Percentiles rank a stretch among this genome's conserved stretches.
phyloP scores from a whole-genome alignment of 257 asterid genomes.

The Henckelia pumila region DNA sequence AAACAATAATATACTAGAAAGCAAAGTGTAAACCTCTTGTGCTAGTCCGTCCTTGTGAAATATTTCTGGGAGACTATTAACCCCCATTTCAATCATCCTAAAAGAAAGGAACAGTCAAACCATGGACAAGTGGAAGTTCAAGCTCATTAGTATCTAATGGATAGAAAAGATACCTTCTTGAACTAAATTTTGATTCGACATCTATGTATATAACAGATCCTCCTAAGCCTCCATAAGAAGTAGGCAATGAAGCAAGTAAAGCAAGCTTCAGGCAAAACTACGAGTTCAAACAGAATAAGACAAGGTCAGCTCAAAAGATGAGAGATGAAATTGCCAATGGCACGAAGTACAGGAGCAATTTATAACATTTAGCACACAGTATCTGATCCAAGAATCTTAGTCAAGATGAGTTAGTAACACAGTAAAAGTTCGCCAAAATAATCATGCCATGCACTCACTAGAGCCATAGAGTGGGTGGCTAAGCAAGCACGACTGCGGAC shows the following conservation, averaged over 20 bases:
- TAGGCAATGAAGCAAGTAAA: conserved; percentile 74
- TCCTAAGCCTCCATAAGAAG: conserved; percentile 75
- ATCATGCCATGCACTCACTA: too few species aligned
- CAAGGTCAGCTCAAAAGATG: conserved; percentile 21
- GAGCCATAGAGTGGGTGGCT: too few species aligned
- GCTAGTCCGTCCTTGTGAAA: conserved; percentile 68
- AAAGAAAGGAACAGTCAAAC: conserved; percentile 14
- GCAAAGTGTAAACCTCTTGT: conserved; percentile 51
- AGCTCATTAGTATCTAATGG: conserved; percentile 20
- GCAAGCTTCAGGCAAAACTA: conserved; percentile 88
- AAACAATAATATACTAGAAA: conserved; percentile 11
- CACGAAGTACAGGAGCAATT: not conserved
- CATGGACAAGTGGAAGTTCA: conserved; percentile 18
- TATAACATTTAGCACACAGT: conserved; percentile 16
- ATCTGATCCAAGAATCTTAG: not conserved
- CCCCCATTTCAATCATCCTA: conserved; percentile 87
- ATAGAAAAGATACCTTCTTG: conserved; percentile 54
- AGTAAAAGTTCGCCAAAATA: too few species aligned
- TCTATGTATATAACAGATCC: conserved; percentile 79
- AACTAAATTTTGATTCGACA: conserved; percentile 83
- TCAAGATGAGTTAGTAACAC: too few species aligned
- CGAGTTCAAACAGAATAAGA: conserved; percentile 24
- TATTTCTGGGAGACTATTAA: conserved; percentile 75
- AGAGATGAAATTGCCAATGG: conserved; percentile 23
- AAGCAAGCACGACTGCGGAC: too few species aligned